Conservation (phyloP, 2,329 filamentous ascomycete species). For the Monosporascus ibericus region DNA sequence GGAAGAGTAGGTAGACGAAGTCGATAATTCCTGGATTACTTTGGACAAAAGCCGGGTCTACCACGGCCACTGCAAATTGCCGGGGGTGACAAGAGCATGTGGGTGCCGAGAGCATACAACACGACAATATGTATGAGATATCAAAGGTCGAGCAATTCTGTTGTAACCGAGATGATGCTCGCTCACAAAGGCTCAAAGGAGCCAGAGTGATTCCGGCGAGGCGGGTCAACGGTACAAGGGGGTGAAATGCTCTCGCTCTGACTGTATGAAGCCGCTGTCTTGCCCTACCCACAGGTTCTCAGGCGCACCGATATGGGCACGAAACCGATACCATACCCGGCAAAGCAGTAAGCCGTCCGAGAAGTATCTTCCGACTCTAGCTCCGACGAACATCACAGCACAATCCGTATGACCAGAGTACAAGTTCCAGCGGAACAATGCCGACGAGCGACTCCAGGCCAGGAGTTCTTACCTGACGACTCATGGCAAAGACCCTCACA, state of each 20-base stretch:
- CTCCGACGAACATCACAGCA: slow-evolving; percentile 18
- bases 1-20: slow-evolving; percentile 18
- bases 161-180: slow-evolving; percentile 37
- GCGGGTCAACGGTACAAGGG: slow-evolving; percentile 12
- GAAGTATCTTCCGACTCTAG: slow-evolving; percentile 23
- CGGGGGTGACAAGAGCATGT: slow-evolving; percentile 18
- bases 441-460: slow-evolving; percentile 69
- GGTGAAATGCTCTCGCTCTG: slow-evolving; percentile 34
- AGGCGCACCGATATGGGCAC: slow-evolving; percentile 14
- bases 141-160: slow-evolving; percentile 38
- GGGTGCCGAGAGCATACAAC: slow-evolving; percentile 40
- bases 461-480: slow-evolving; percentile 70
- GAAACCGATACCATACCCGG: slow-evolving; percentile 15
- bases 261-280: slow-evolving; percentile 43
- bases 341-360: slow-evolving; percentile 17
- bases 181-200: slow-evolving; percentile 24
- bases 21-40: slow-evolving; percentile 19
- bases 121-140: slow-evolving; percentile 22
- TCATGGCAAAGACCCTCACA: slow-evolving; percentile 64
- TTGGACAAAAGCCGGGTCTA: slow-evolving; percentile 14
- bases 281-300: slow-evolving; percentile 36
- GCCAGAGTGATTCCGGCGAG: slow-evolving; percentile 38
- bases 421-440: slow-evolving; percentile 56
- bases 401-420: slow-evolving; percentile 41
- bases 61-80: slow-evolving; percentile 13